These are phyloP conservation scores for Brachypodium distachyon DNA, from an alignment of 202 grass and related monocot species.

Conservation along the genomic window DNA sequence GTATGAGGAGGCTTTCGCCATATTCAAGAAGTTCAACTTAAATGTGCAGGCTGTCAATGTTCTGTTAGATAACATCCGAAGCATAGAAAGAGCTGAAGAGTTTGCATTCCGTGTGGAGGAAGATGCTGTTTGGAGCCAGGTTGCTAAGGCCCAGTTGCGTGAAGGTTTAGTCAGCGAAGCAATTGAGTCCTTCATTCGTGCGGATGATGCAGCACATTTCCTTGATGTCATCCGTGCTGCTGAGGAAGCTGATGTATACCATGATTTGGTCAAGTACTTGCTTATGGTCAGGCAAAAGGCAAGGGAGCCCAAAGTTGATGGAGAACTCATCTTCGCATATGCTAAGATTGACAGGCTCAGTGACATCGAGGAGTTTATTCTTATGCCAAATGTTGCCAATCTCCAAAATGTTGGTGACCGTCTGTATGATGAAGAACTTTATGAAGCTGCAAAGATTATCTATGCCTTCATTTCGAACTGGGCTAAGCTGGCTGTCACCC, in stretches of 20 bases:
- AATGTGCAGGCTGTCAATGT: constrained; percentile 95
- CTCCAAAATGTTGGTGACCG: constrained; percentile 93
- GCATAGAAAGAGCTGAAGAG: constrained; percentile 89
- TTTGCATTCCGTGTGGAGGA: constrained; percentile 97
- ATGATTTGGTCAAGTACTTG: constrained; percentile 92
- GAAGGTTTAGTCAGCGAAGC: constrained; percentile 91
- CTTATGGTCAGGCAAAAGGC: constrained; percentile 92
- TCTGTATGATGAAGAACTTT: constrained; percentile 76
- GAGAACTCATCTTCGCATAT: constrained; percentile 93
- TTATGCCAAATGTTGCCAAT: constrained; percentile 98
- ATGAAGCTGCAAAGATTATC: constrained; percentile 96
- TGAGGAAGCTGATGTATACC: constrained; percentile 65
- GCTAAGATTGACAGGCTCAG: constrained; percentile 83
- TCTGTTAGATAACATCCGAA: constrained; percentile 81
- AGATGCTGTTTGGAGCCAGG: constrained; percentile 95
- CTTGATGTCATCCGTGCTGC: constrained; percentile 92
- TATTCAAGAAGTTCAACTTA: constrained; percentile 98
- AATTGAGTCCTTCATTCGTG: constrained; percentile 95
- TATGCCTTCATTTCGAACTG: constrained; percentile 97
- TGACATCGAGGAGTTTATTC: constrained; percentile 97
- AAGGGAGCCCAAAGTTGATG: constrained; percentile 87
- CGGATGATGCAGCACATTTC: constrained; percentile 87
- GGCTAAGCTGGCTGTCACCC: constrained; percentile 86
- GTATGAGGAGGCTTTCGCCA: constrained; percentile 90
- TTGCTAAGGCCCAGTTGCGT: constrained; percentile 86